Evolutionary conservation across 2,329 filamentous ascomycete species (phyloP), one percentile per base, ranked within the genome.

Genomic region (Penicillium paneum): DNA sequence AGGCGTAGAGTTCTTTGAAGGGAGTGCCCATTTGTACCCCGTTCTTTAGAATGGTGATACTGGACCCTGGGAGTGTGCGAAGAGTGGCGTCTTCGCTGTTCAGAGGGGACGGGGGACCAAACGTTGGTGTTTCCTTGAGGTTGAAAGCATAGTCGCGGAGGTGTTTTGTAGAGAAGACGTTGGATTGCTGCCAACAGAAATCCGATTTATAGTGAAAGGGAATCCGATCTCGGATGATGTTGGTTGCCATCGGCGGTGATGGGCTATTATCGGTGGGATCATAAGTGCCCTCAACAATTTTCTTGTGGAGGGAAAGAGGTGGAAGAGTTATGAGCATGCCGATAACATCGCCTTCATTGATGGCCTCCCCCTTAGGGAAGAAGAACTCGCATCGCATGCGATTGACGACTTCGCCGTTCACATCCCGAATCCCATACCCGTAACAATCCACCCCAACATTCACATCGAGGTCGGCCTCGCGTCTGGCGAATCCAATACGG

Each of bases 361-460:
- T 85, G 52, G 91, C 84, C 70, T 93, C 88, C 43, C 87, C 87
- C 1, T 87, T 82, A 0, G 86, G 86, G 59, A 92, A 92, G 73
- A 96, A 93, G 62, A 92, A 89, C 68, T 91, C 91, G n/a, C 92
- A 91, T 45, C 93, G 86, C 59, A 92, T 97, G 78, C 94, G 91
- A 76, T 94, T 91, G 49, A 96, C 89, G 58, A 93, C 93, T 71
- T 97, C 91, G 19, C 94, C 94, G 31, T 88, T 83, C 24, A 92
- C 87, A 67, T 99, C 94, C 40, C 92, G 88, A 54, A 97, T 84
- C 42, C 90, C 93, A 70, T 97, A 97, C 68, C 92, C 96, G 75
- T 97, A 97, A 39, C 91, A 97, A 3, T 95, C 95, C 69, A 97
- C 83, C 8, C 94, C 88, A 24, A 97, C 87, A 68, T 79, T 78